A percentile compares a stretch with the other conserved stretches of the same genome.
Evolutionary conservation across 306 rosid genomes (phyloP).

Genomic region (Malus fusca): DNA sequence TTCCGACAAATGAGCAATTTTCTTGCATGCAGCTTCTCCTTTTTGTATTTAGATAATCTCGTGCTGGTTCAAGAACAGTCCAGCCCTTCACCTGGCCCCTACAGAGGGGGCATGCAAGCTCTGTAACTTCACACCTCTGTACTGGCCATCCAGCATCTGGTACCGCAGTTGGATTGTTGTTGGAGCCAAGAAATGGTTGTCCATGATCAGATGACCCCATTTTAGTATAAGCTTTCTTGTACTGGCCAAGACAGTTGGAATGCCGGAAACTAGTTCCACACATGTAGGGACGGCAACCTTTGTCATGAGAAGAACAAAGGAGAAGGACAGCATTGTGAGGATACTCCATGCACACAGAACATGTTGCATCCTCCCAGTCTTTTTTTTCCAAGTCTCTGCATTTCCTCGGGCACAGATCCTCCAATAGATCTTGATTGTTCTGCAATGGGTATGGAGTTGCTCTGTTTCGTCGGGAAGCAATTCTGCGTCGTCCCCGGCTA

Average conservation of each 20-base stretch:
- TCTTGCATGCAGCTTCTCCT: conserved; percentile 92
- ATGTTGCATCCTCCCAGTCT: conserved; percentile 82
- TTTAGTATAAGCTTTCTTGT: conserved; percentile 68
- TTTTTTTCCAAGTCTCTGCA: conserved; percentile 51
- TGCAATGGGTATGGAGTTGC: conserved; percentile 57
- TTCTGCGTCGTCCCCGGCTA: conserved; percentile 68
- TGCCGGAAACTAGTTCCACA: conserved; percentile 71
- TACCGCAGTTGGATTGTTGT: conserved; percentile 23
- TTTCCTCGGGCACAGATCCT: conserved; percentile 57
- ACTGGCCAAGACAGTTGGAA: conserved; percentile 94
- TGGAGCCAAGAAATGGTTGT: conserved; percentile 34
- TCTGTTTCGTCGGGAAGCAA: conserved; percentile 60
- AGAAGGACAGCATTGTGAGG: conserved; percentile 99
- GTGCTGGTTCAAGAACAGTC: conserved; percentile 92
- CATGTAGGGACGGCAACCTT: conserved; percentile 93
- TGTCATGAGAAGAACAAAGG: conserved; percentile 76
- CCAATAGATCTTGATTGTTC: conserved; percentile 42
- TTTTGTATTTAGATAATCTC: conserved; percentile 79
- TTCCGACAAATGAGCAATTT: conserved; percentile 69
- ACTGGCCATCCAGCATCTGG: conserved; percentile 34
- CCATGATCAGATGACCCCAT: conserved; percentile 34
- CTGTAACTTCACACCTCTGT: conserved; percentile 44
- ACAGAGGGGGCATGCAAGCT: conserved; percentile 72
- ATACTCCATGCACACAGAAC: conserved; percentile 95
- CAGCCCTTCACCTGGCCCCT: conserved; percentile 95